Evolutionary conservation across 805 yeast species (phyloP).

Genomic region (Kodamaea neixiangensis): DNA sequence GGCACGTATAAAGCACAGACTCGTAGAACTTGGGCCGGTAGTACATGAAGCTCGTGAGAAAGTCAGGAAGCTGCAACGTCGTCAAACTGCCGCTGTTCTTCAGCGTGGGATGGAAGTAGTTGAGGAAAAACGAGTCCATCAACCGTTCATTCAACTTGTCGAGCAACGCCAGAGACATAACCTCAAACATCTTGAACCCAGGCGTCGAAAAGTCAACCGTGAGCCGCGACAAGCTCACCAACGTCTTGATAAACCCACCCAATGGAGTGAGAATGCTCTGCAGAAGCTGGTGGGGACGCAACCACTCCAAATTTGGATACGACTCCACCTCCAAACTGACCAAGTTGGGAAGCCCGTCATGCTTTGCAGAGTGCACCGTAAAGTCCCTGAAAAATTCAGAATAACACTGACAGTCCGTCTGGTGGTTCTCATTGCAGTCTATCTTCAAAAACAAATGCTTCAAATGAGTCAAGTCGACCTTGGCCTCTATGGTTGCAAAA

Average conservation of each 20-base stretch:
- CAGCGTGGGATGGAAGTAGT: conserved; percentile 18
- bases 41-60: conserved; percentile 37
- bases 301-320: conserved; percentile 37
- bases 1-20: conserved; percentile 37
- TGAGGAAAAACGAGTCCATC: conserved; percentile 38
- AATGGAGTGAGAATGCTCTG: conserved; percentile 33
- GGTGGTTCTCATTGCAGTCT: conserved; percentile 32
- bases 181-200: conserved; percentile 40
- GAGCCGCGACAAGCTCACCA: conserved; percentile 24
- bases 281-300: conserved; percentile 35
- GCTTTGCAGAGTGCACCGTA: conserved; percentile 18
- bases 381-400: conserved; percentile 30
- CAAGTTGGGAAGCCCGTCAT: conserved; percentile 34
- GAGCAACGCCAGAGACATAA: conserved; percentile 29
- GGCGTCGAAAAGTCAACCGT: conserved; percentile 36
- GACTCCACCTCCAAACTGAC: conserved; percentile 30
- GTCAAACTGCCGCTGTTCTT: conserved; percentile 3
- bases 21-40: conserved; percentile 38
- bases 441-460: conserved; percentile 27
- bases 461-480: conserved; percentile 26
- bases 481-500: conserved; percentile 22
- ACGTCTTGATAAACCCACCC: conserved; percentile 29
- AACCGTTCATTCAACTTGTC: conserved; percentile 35
- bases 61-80: conserved; percentile 34
- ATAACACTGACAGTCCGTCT: conserved; percentile 28